Conservation (phyloP, 352 stramenopile species). For the Pythium plurisporium region DNA sequence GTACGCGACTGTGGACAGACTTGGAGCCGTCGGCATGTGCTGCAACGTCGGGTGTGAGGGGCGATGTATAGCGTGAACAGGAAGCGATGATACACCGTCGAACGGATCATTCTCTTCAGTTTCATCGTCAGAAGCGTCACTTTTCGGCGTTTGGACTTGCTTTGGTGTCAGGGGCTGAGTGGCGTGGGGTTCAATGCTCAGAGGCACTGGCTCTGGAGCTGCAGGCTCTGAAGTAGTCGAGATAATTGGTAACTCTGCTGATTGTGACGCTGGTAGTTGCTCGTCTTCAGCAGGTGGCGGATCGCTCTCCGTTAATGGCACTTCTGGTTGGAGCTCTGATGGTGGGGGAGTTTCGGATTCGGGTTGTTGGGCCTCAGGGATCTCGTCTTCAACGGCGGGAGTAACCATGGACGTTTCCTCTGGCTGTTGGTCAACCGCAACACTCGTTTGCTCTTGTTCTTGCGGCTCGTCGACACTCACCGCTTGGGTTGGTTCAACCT, state of each 20-base stretch:
- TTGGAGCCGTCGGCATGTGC: conserved; percentile 26
- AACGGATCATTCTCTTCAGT: conserved; percentile 2
- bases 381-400: neutral
- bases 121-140: neutral
- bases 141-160: neutral
- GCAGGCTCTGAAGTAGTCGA: neutral
- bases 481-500: no score
- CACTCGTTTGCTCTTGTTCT: neutral
- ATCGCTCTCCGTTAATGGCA: neutral
- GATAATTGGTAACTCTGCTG: no score
- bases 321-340: neutral
- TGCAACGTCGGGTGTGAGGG: conserved; percentile 11
- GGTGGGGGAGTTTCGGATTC: conserved; percentile 10
- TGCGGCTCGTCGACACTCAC: neutral
- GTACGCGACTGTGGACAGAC: conserved; percentile 20
- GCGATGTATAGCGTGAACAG: neutral
- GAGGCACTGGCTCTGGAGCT: neutral
- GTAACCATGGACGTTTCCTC: conserved; percentile 6
- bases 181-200: neutral
- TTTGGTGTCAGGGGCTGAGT: neutral
- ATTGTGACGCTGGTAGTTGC: neutral
- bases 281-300: neutral
- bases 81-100: neutral
- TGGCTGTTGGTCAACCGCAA: neutral
- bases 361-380: neutral